These are phyloP conservation scores for Aspergillus sp. DNA, from an alignment of 2,329 filamentous ascomycete species.

Conservation along the genomic window DNA sequence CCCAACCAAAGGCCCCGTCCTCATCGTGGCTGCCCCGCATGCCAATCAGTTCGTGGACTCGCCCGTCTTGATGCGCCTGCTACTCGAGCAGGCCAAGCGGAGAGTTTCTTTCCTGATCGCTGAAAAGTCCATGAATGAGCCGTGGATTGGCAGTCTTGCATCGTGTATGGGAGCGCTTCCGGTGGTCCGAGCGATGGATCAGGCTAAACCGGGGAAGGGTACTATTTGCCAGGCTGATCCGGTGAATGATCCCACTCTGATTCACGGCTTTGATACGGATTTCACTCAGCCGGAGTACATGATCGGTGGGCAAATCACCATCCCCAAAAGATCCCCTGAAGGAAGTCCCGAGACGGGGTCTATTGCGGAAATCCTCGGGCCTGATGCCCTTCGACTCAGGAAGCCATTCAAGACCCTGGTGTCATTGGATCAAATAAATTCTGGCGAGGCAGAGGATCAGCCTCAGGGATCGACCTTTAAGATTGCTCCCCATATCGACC, in stretches of 20 bases:
- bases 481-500: conserved; percentile 83
- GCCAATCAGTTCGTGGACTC: conserved; percentile 97
- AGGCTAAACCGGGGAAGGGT: conserved; percentile 71
- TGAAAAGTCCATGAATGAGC: conserved; percentile 83
- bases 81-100: conserved; percentile 76
- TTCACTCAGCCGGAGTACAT: conserved; percentile 69
- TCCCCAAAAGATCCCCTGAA: conserved; percentile 54
- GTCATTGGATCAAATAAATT: conserved; percentile 54
- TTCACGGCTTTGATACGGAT: conserved; percentile 72
- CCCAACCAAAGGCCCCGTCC: conserved; percentile 74
- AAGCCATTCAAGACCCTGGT: conserved; percentile 70
- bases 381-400: conserved; percentile 76
- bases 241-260: conserved; percentile 69
- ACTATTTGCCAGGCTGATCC: conserved; percentile 82
- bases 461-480: conserved; percentile 70
- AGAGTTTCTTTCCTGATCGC: conserved; percentile 87
- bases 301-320: conserved; percentile 71
- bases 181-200: conserved; percentile 82
- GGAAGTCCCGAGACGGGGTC: conserved; percentile 68
- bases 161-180: conserved; percentile 79
- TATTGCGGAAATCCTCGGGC: conserved; percentile 70
- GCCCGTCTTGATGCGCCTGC: conserved; percentile 82
- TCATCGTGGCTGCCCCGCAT: conserved; percentile 93
- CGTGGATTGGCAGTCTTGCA: conserved; percentile 80
- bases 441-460: conserved; percentile 73